phyloP scores from a whole-genome alignment of 2,329 filamentous ascomycete genomes.

The Talaromyces funiculosus region DNA sequence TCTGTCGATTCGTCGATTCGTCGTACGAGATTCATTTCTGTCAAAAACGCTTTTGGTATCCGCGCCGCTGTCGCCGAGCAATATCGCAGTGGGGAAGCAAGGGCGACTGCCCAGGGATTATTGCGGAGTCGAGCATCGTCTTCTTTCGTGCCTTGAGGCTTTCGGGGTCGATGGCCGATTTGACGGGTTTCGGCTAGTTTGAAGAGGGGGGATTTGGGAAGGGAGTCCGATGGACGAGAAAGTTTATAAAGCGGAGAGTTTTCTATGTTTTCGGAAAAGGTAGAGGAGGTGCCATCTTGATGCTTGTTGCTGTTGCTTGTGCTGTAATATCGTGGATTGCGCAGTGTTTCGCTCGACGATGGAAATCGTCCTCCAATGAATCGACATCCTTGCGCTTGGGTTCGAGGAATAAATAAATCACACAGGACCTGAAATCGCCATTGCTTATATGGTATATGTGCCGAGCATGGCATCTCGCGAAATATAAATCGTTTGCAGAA shows the following conservation, averaged over 20 bases:
- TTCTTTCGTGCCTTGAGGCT: slow-evolving; percentile 20
- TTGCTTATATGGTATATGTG: slow-evolving; percentile 2
- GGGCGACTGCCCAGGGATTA: slow-evolving; percentile 38
- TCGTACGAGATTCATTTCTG: slow-evolving; percentile 32
- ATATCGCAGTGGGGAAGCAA: slow-evolving; percentile 33
- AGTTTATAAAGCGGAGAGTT: not conserved
- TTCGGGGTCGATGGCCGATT: slow-evolving; percentile 19
- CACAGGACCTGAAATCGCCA: not conserved
- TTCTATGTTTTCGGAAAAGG: not conserved
- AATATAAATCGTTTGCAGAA: not conserved
- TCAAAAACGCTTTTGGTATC: slow-evolving; percentile 30
- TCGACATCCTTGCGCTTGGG: not conserved
- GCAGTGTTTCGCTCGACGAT: not conserved
- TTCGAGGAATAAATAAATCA: not conserved
- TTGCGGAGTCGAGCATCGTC: slow-evolving; percentile 26
- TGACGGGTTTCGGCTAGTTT: slow-evolving; percentile 14
- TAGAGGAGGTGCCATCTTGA: not conserved
- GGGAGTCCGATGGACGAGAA: slow-evolving; percentile 25
- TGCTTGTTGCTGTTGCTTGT: not conserved
- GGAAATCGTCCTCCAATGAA: not conserved
- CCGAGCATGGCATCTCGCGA: slow-evolving; percentile 7
- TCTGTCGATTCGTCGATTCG: slow-evolving; percentile 19
- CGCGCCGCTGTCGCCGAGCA: slow-evolving; percentile 29
- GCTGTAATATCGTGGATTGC: not conserved
- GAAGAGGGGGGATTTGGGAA: slow-evolving; percentile 34